Percentiles rank a stretch among this genome's conserved stretches.
These are phyloP conservation scores for Colletotrichum trifolii DNA, from an alignment of 2,329 filamentous ascomycete genomes.

Conservation along the genomic window DNA sequence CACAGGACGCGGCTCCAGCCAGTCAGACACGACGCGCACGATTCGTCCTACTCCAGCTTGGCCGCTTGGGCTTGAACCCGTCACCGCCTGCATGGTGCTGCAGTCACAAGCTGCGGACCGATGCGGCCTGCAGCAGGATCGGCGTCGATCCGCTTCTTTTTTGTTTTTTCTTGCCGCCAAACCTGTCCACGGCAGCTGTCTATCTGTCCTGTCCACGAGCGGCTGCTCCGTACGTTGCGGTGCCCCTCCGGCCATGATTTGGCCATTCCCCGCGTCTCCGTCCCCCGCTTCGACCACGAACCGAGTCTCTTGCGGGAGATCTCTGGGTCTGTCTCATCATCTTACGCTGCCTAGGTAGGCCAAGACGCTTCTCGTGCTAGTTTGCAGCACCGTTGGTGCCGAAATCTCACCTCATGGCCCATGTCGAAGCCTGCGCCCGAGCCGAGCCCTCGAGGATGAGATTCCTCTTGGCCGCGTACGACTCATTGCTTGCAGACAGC, in stretches of 20 bases:
- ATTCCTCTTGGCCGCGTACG: neutral
- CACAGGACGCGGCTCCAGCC: constrained; percentile 17
- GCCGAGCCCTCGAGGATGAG: too few relatives aligned
- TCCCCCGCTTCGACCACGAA: too few relatives aligned
- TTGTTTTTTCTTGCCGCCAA: constrained; percentile 13
- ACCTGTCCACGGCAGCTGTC: constrained; percentile 29
- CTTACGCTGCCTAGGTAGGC: too few relatives aligned
- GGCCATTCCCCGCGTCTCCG: too few relatives aligned
- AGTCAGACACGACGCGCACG: constrained; percentile 11
- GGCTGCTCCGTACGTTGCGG: neutral
- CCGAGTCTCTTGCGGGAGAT: too few relatives aligned
- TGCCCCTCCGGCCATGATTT: too few relatives aligned
- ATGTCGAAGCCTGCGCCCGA: too few relatives aligned
- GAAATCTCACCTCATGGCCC: too few relatives aligned
- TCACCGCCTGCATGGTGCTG: constrained; percentile 37
- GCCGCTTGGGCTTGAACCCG: constrained; percentile 27
- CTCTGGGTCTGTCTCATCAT: too few relatives aligned
- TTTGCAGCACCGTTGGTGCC: too few relatives aligned
- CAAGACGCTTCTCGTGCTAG: too few relatives aligned
- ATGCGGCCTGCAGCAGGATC: constrained; percentile 39
- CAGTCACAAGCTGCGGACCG: constrained; percentile 37
- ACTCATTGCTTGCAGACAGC: constrained; percentile 4
- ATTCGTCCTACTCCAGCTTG: constrained; percentile 29
- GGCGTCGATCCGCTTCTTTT: constrained; percentile 36
- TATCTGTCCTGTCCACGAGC: constrained; percentile 7